Evolutionary conservation across 192 early-diverging fungal genomes (phyloP), one percentile per base, ranked within the genome.

Genomic region (Umbelopsis isabellina): DNA sequence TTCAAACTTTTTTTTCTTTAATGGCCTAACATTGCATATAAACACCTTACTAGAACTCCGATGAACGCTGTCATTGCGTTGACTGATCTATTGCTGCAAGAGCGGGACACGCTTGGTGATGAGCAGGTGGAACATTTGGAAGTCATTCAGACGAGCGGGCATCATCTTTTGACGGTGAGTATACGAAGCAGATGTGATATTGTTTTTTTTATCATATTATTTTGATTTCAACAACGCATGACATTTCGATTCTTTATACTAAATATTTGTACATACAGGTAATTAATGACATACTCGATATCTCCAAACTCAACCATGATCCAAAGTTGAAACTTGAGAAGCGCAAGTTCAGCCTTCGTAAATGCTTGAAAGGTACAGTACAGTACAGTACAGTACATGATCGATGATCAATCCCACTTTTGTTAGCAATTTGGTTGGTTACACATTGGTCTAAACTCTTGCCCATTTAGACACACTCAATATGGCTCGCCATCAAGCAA

Each of bases 291-390:
- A 83, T 85, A 65, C 65, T 85, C 51, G 84, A 85, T 49, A 85
- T 85, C 50, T 83, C 84, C 30, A 79, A 83, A 50, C 79, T 85
- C 35, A 83, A 85, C 64, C 84, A 85, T 45, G 82, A 85, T 69
- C 82, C 82, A 7, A 81, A 85, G 25, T 83, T 85, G 44, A 69
- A 82, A 72, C 70, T 85, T 18, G 84, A 85, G 44, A 76, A 74
- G 46, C 75, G 84, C 16, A 74, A 79, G 11, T 75, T 85, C 49
- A 83, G 79, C 68, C 61, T 85, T 30, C 75, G 78, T 49, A 85
- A 85, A 73, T 85, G 84, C 65, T 44, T 85, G 46, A 85, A 85
- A 83, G 84, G n/a, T n/a, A n/a, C n/a, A n/a, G n/a, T n/a, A n/a
- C n/a, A n/a, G n/a, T n/a, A n/a, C n/a, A n/a, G n/a, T n/a, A n/a